Conservation (phyloP, 176 grass and related monocot genomes). For the Oryza longistaminata region DNA sequence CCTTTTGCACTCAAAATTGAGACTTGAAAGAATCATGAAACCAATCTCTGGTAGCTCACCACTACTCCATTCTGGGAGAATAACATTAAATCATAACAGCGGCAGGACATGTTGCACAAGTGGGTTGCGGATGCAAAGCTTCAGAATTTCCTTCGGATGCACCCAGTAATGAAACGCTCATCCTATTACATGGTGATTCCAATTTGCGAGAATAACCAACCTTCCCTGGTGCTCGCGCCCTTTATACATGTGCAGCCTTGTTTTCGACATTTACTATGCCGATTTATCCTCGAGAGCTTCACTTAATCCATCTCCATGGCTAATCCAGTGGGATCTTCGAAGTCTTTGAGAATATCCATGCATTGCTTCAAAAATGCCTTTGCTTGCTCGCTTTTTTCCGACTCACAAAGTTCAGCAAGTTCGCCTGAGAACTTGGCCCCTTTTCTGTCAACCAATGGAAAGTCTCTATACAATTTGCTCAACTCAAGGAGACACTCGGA, state of each 20-base stretch:
- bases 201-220: neutral
- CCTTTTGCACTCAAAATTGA: neutral
- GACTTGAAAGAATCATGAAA: neutral
- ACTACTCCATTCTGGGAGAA: neutral
- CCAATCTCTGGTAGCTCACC: neutral
- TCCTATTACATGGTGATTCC: neutral
- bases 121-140: neutral
- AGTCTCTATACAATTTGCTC: conserved; percentile 74
- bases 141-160: neutral
- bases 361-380: conserved; percentile 73
- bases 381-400: conserved; percentile 85
- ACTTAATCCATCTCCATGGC: conserved; percentile 27
- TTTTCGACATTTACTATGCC: neutral
- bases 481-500: conserved; percentile 84
- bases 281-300: conserved; percentile 1
- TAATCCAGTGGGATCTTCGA: conserved; percentile 40
- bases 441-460: conserved; percentile 61
- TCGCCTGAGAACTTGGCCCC: conserved; percentile 59
- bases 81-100: neutral
- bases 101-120: neutral
- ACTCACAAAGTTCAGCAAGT: conserved; percentile 53
- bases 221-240: neutral
- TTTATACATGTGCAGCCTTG: neutral
- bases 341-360: conserved; percentile 51
- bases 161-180: neutral